A percentile compares a stretch with the other conserved stretches of the same genome.
Conservation (phyloP, 805 yeast genomes). For the Yamadazyma paraphyllophila region DNA sequence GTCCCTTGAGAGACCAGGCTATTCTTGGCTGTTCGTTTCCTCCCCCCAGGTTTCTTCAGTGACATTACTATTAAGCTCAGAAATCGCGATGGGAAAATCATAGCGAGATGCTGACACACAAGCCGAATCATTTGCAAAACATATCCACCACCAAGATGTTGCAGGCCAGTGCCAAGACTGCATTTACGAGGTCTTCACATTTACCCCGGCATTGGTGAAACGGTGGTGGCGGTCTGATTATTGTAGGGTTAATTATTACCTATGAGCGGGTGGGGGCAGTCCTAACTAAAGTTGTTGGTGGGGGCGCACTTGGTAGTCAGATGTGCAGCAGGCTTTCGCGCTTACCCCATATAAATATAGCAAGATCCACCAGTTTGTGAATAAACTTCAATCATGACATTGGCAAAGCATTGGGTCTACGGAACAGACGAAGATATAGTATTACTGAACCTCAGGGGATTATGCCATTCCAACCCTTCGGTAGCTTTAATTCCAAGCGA, state of each 20-base stretch:
- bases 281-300: neutral
- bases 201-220: too few relatives aligned
- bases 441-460: slow-evolving; percentile 48
- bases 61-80: neutral
- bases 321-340: neutral
- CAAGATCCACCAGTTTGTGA: neutral
- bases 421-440: slow-evolving; percentile 43
- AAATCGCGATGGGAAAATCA: neutral
- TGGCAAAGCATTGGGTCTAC: slow-evolving; percentile 52
- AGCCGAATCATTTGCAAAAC: neutral
- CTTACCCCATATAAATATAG: neutral
- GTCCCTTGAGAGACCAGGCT: neutral
- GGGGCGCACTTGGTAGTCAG: neutral
- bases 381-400: slow-evolving; percentile 16
- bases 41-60: neutral
- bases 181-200: too few relatives aligned
- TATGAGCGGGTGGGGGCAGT: neutral
- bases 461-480: slow-evolving; percentile 54
- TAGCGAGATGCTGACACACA: neutral
- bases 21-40: neutral
- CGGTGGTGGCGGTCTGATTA: too few relatives aligned
- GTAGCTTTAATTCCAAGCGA: slow-evolving; percentile 54
- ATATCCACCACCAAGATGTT: too few relatives aligned
- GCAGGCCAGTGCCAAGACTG: too few relatives aligned
- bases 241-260: too few relatives aligned